Base-by-base conservation (phyloP, 2,329 filamentous ascomycete genomes). In the Aspergillus pseudonomiae region DNA sequence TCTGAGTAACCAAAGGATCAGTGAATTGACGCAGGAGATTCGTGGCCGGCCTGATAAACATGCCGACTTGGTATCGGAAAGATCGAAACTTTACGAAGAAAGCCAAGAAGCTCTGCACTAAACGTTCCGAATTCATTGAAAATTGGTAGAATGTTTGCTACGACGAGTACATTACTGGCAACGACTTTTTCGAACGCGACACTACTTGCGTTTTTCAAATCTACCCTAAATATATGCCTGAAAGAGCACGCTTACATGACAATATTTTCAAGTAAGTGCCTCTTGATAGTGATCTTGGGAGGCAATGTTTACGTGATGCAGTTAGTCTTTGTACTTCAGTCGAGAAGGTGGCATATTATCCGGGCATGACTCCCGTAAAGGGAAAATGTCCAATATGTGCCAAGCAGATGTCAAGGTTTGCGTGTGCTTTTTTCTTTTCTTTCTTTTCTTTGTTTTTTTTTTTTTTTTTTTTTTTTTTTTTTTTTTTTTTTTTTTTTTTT, bases 211-310 rank as follows among this genome's bases (percentile, higher is more conserved):
- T 72, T 16, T 69, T 71, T 10, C 19, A 70, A 6, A 68, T 71
- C n/a, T 70, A 64, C 30, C 63, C 54, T 41, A 70, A 70, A 59
- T 70, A 70, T 59, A 56, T 68, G 19, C 66, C 59, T 45, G 58
- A 66, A 57, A 48, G 65, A 46, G 55, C 57, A 16, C 54, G 55
- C 0, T 46, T 73, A 1, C 43, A 56, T 2, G 48, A 68, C 26
- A 62, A 57, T 14, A 9, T 73, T 71, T 6, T 65, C 60, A 45
- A 41, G 32, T 10, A 71, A 30, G 39, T 48, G 48, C 30, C 59
- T n/a, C 50, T 71, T n/a, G 64, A 71, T 32, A 71, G 69, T 59
- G 30, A 64, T 9, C 16, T 61, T 48, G 53, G 66, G 45, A 62
- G 62, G 58, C 52, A 68, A 52, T 73, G 60, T 28, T 48, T 73